Evolutionary conservation across 768 basidiomycete species (phyloP), one percentile per base, ranked within the genome.

Genomic region (Melanogaster broomeanus): DNA sequence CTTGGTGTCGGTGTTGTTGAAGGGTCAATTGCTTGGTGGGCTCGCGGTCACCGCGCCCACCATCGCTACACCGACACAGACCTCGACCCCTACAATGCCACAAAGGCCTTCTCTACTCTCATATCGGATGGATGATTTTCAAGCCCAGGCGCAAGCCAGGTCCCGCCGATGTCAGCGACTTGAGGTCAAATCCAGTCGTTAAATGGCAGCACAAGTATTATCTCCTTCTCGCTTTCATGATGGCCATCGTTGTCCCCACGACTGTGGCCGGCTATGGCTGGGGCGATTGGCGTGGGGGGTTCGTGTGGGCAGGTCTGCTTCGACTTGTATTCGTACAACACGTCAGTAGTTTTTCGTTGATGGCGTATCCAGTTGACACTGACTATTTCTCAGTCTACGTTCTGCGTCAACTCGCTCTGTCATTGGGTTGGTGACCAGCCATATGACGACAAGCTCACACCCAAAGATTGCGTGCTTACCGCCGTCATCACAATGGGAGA

Each of bases 1-100:
- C 84, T 85, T 10, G 95, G 93, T 49, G 85, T 90, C 1, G 94
- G 94, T 37, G 93, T 91, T 8, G 87, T 93, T 46, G 83, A 98
- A 66, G 93, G 93, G 7, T 95, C 93, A 21, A 94, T 98, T 77
- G 90, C 90, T 66, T 97, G 95, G 94, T 98, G 95, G 95, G 86
- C 85, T 27, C 82, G 93, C 45, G 92, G 93, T 42, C 94, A 98
- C 76, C 88, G 94, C 51, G 93, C 94, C 3, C 93, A 94, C 70
- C 93, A 94, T 66, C 82, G 93, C 34, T 94, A 94, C 76, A 96
- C 93, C 56, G 93, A 94, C 74, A 96, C 92, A 58, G 89, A 92
- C 48, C 87, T 96, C 58, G 92, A 95, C 72, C 93, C 92, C 0
- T 95, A 96, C 76, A 87, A 88, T 53, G 92, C 92, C 86, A 90